phyloP scores from a whole-genome alignment of 495 filamentous ascomycete genomes.

The Staphylotrichum longicolle region DNA sequence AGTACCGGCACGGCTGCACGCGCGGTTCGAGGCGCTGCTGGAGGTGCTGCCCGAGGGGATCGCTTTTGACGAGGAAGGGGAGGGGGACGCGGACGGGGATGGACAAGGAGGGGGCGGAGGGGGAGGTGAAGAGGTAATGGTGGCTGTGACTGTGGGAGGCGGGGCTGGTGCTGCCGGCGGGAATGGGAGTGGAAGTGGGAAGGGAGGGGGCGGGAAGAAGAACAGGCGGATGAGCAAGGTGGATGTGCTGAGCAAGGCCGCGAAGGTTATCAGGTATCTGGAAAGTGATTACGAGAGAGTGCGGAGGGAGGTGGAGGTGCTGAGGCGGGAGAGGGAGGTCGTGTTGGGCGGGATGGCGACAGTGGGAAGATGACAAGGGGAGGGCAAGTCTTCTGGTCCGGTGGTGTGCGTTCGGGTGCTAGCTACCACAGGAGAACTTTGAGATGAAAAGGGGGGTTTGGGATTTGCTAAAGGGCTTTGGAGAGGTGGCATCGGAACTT shows the following conservation, averaged over 20 bases:
- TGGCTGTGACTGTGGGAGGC: neutral
- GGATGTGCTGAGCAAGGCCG: constrained; percentile 14
- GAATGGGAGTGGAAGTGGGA: too few species aligned
- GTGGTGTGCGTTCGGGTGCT: neutral
- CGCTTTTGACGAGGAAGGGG: neutral
- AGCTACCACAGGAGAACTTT: too few species aligned
- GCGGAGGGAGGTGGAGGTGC: constrained; percentile 10
- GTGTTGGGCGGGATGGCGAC: neutral
- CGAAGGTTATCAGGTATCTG: constrained; percentile 2
- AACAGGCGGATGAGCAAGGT: constrained; percentile 21
- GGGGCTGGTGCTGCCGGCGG: too few species aligned
- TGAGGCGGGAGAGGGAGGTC: constrained; percentile 10
- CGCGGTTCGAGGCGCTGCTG: constrained; percentile 19
- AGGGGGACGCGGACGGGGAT: neutral
- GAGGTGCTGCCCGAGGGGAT: constrained; percentile 16
- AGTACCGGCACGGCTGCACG: constrained; percentile 24
- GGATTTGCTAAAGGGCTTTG: too few species aligned
- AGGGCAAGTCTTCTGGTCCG: neutral
- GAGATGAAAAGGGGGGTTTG: neutral
- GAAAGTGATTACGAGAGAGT: constrained; percentile 6
- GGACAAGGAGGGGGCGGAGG: neutral
- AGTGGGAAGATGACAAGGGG: neutral
- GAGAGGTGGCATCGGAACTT: too few species aligned
- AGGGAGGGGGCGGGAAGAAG: neutral
- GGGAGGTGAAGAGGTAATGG: neutral